These are phyloP conservation scores for Lactifluus volemus DNA, from an alignment of 768 basidiomycete genomes.

Conservation along the genomic window DNA sequence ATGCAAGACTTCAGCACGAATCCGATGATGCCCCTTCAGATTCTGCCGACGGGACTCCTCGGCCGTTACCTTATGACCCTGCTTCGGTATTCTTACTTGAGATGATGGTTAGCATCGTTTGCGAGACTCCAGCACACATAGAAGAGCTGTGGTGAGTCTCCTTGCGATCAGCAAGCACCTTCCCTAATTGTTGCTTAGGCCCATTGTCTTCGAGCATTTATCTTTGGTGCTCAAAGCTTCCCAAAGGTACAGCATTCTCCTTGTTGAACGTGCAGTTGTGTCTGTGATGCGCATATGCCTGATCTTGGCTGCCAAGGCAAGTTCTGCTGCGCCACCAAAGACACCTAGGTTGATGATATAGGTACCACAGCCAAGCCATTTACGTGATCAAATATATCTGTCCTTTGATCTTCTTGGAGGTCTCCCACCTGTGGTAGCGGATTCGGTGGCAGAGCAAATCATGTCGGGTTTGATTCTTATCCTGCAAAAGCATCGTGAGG, in stretches of 20 bases:
- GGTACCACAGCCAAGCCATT: constrained; percentile 42
- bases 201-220: constrained; percentile 89
- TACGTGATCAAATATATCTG: constrained; percentile 91
- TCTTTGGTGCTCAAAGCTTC: constrained; percentile 71
- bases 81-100: constrained; percentile 92
- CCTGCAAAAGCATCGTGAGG: constrained; percentile 63
- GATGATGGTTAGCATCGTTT: constrained; percentile 85
- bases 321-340: constrained; percentile 18
- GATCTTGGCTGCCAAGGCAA: constrained; percentile 71
- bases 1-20: constrained; percentile 65
- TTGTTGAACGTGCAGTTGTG: constrained; percentile 92
- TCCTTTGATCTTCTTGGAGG: constrained; percentile 86
- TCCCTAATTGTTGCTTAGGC: constrained; percentile 43
- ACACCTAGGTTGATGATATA: background rate
- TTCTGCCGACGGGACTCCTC: constrained; percentile 35
- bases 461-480: constrained; percentile 72
- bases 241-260: constrained; percentile 74
- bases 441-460: constrained; percentile 87
- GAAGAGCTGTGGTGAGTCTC: constrained; percentile 76
- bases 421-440: constrained; percentile 66
- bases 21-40: constrained; percentile 44
- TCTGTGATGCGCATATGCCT: constrained; percentile 78
- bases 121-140: constrained; percentile 66
- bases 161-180: background rate
- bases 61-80: constrained; percentile 82